A percentile compares a stretch with the other conserved stretches of the same genome.
These are phyloP conservation scores for Hordeum marinum DNA, from an alignment of 176 grass and related monocot species.

Conservation along the genomic window DNA sequence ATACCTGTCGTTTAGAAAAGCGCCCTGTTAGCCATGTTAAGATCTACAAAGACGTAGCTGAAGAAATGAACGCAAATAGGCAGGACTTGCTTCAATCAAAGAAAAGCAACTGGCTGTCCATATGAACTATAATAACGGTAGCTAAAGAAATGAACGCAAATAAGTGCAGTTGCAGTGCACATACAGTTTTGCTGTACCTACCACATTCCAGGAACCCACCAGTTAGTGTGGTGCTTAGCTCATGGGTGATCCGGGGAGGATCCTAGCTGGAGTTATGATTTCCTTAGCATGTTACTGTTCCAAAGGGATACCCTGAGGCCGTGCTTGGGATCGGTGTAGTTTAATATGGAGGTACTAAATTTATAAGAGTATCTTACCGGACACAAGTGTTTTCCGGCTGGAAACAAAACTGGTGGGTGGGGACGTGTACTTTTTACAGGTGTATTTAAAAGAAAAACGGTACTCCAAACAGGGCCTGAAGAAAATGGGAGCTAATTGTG, in stretches of 20 bases:
- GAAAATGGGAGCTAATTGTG: background rate
- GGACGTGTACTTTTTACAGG: too few relatives aligned
- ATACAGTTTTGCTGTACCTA: background rate
- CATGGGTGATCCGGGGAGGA: background rate
- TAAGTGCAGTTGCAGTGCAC: background rate
- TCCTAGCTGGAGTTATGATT: background rate
- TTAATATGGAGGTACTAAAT: too few relatives aligned
- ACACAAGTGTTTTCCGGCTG: too few relatives aligned
- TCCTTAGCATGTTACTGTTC: background rate
- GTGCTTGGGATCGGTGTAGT: too few relatives aligned
- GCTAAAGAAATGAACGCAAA: background rate
- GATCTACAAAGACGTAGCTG: background rate
- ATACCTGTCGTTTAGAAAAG: slow-evolving; percentile 51
- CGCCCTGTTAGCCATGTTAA: background rate
- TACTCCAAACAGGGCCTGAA: background rate
- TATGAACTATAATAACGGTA: background rate
- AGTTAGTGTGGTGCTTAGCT: background rate
- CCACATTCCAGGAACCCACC: background rate
- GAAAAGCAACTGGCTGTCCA: background rate
- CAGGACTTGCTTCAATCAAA: background rate
- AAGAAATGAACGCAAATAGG: background rate
- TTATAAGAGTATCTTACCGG: too few relatives aligned
- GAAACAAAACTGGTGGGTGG: too few relatives aligned
- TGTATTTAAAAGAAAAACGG: too few relatives aligned
- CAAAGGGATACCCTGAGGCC: background rate